Evolutionary conservation across 2,329 filamentous ascomycete species (phyloP), one percentile per base, ranked within the genome.

Genomic region (Stemphylium vesicarium): DNA sequence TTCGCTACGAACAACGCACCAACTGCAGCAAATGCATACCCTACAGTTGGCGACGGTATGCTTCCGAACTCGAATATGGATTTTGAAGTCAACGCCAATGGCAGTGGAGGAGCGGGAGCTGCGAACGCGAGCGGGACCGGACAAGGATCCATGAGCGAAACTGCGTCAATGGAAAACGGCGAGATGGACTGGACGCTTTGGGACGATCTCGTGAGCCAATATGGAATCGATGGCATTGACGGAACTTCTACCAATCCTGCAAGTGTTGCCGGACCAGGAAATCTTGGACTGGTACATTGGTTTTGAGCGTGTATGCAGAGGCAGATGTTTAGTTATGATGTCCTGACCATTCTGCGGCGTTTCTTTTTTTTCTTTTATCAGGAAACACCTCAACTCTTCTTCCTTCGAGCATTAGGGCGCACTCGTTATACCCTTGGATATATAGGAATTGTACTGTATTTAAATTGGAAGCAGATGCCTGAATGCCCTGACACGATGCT

Each of bases 181-280:
- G 72, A 68, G 11, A 77, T 81, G 58, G 77, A 81, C 45, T 82
- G 80, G 80, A 73, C 79, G 36, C 75, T 72, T 33, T 82, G 79
- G 77, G 79, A 81, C 39, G 77, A 81, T 59, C 70, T 82, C 53
- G 79, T 81, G 2, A 67, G 68, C 22, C 76, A 81, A 50, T 81
- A 78, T 51, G 79, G 77, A 6, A 76, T 77, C 62, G 77, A 81
- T 8, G 22, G 22, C 2, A 24, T 24, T 3, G 22, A 20, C n/a
- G 68, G 75, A 4, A 54, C 59, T 20, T 6, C 32, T 2, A 31
- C 38, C 8, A 64, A 60, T 45, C 31, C 45, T 35, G 22, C 49
- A 10, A 61, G 52, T 52, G 24, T 47, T 13, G 46, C 41, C 39
- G 63, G 63, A 12, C 56, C 56, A 32, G 65, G 59, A 13, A 56